These are phyloP conservation scores for Cryptococcus depauperatus DNA, from an alignment of 1,284 basidiomycete genomes.

Conservation along the genomic window DNA sequence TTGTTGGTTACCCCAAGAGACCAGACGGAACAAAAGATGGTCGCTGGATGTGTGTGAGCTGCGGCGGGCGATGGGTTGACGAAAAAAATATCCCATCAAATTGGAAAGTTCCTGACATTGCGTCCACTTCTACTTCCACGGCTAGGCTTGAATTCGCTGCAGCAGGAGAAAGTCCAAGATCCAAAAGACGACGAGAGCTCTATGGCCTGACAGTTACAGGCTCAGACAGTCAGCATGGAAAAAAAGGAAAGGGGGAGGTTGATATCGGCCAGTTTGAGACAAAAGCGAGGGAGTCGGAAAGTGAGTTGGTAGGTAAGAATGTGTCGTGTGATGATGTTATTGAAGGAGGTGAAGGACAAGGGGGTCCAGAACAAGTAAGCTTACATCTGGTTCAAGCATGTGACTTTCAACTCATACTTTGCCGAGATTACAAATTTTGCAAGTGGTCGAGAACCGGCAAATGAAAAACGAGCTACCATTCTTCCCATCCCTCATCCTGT, in stretches of 20 bases:
- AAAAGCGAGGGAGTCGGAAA: conserved; percentile 12
- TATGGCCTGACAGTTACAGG: conserved; percentile 21
- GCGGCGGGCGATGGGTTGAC: conserved; percentile 32
- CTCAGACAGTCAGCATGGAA: conserved; percentile 1
- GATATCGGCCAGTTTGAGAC: conserved; percentile 10
- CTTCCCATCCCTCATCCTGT: background rate
- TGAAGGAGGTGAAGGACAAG: no score
- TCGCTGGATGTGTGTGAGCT: conserved; percentile 34
- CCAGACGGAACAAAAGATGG: conserved; percentile 28
- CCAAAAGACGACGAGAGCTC: conserved; percentile 28
- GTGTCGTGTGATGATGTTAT: no score
- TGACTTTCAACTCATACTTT: no score
- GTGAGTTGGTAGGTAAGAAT: conserved; percentile 2
- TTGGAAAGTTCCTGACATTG: conserved; percentile 10
- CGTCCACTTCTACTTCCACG: background rate
- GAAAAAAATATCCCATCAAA: conserved; percentile 20
- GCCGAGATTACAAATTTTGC: no score
- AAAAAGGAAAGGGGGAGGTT: conserved; percentile 6
- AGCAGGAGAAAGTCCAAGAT: conserved; percentile 28
- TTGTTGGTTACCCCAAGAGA: conserved; percentile 39
- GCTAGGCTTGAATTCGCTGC: background rate
- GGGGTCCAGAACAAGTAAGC: no score
- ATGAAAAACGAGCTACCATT: no score
- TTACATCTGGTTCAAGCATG: no score
- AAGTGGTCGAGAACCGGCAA: no score